Evolutionary conservation across 2,329 filamentous ascomycete genomes (phyloP).

Genomic region (Neopestalotiopsis clavispora): DNA sequence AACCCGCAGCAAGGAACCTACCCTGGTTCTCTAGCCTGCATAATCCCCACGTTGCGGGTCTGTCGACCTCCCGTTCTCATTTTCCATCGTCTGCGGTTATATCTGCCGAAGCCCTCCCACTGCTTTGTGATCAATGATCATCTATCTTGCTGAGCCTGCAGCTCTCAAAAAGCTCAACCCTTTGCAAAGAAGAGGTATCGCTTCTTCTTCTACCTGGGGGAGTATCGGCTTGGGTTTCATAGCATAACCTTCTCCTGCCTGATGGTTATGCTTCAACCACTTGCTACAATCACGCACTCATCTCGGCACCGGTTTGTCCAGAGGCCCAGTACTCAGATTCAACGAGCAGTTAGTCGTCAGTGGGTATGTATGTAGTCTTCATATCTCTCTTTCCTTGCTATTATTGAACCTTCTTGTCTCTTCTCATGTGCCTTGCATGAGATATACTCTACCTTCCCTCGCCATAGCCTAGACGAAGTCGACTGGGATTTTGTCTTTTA

Average conservation of each 20-base stretch:
- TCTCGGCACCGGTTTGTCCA: constrained; percentile 4
- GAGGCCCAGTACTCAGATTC: constrained; percentile 1
- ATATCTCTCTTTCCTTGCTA: constrained; percentile 1
- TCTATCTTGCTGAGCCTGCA: constrained; percentile 7
- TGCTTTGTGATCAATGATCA: background rate
- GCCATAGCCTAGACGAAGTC: background rate
- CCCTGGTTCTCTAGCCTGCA: background rate
- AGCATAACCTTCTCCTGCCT: background rate
- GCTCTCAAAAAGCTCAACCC: constrained; percentile 12
- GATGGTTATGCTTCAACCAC: constrained; percentile 5
- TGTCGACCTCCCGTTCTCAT: constrained; percentile 12
- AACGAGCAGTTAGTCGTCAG: background rate
- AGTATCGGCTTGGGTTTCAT: constrained; percentile 9
- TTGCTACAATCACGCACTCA: constrained; percentile 8
- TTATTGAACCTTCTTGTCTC: background rate
- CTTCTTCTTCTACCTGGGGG: constrained; percentile 9
- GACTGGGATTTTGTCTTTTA: background rate
- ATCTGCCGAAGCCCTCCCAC: constrained; percentile 16
- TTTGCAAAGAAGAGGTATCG: constrained; percentile 9
- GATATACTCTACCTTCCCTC: background rate
- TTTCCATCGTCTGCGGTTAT: constrained; percentile 12
- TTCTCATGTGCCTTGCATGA: background rate
- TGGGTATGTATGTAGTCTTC: background rate
- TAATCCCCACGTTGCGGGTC: constrained; percentile 3
- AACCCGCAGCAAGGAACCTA: constrained; percentile 12